Base-by-base conservation (phyloP, 1,139 yeast genomes). In the Diutina catenulata region DNA sequence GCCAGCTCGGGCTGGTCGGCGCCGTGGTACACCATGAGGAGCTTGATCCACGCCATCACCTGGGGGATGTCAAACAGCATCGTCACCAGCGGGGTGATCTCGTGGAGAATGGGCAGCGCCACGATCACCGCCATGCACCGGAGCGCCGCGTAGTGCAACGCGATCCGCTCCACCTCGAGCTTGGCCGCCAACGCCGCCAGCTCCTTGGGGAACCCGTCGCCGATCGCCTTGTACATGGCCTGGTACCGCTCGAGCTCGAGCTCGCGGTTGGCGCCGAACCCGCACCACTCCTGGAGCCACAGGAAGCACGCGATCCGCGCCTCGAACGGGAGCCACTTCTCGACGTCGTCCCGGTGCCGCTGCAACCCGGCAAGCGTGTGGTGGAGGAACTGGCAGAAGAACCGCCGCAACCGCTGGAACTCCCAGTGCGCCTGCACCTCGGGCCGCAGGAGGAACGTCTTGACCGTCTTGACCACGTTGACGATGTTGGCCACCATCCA, bases 261-360 rank as follows among this genome's bases (percentile, higher is more conserved):
- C 1, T 65, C 59, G 18, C 73, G 66, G 26, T 75, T 65, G 38
- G 74, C 80, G 1, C 97, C 97, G 43, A 33, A 76, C 0, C 94
- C 94, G 56, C 95, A 86, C 99, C 99, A 93, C 51, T 84, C 95
- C 46, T 82, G 87, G 43, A 91, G 62, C 50, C 74, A 80, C 37
- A 78, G 75, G 57, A 86, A 87, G 47, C 93, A 81, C 1, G 87
- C 81, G 20, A 83, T 76, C 41, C 96, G 66, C 8, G 91, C 93
- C 48, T 80, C 88, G 53, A 87, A 87, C 1, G 94, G 91, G 19
- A 88, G 62, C 74, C 91, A 76, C 36, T 64, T 63, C 36, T 60
- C 51, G 37, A 62, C 45, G 24, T 54, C 55, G 27, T 62, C 62
- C 3, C 51, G 50, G n/a, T 31, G 35, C 1, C 11, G 13, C 21